Conservation (phyloP, 345 rosid species). For the Sonneratia caseolaris region DNA sequence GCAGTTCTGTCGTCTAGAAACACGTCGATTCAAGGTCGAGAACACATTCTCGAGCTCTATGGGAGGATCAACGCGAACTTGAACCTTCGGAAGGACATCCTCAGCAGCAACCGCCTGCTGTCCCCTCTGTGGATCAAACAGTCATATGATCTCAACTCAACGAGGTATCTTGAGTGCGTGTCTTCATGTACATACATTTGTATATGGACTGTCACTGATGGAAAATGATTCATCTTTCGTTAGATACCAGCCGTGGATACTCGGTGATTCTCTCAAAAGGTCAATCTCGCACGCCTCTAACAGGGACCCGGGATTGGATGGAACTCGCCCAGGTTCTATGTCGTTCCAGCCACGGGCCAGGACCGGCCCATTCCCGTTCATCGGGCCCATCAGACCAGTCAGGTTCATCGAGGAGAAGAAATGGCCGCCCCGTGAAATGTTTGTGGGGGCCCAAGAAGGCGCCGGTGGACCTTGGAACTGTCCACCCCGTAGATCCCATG, state of each 20-base stretch:
- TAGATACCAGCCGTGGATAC: not conserved
- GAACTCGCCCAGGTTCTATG: not conserved
- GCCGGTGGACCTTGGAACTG: slow-evolving; percentile 1
- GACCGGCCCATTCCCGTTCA: not conserved
- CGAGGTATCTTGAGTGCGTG: not conserved
- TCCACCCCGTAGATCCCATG: not conserved
- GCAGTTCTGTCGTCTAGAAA: slow-evolving; percentile 18
- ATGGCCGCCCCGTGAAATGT: slow-evolving; percentile 15
- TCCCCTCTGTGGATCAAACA: slow-evolving; percentile 8
- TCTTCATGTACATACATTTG: not conserved
- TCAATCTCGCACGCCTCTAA: not conserved
- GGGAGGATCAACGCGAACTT: slow-evolving; percentile 8
- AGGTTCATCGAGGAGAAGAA: slow-evolving; percentile 14
- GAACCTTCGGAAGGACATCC: slow-evolving; percentile 12
- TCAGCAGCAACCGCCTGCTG: slow-evolving; percentile 6
- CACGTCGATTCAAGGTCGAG: slow-evolving; percentile 9
- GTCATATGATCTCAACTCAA: slow-evolving; percentile 5
- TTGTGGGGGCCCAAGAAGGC: not conserved
- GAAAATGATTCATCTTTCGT: not conserved
- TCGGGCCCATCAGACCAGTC: slow-evolving; percentile 8
- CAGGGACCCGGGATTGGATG: not conserved
- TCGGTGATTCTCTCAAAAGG: not conserved
- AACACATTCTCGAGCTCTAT: slow-evolving; percentile 9
- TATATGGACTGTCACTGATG: not conserved
- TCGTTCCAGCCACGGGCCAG: not conserved